A percentile compares a stretch with the other conserved stretches of the same genome.
Conservation (phyloP, 2,329 filamentous ascomycete genomes). For the Phyllosticta ampelicida region DNA sequence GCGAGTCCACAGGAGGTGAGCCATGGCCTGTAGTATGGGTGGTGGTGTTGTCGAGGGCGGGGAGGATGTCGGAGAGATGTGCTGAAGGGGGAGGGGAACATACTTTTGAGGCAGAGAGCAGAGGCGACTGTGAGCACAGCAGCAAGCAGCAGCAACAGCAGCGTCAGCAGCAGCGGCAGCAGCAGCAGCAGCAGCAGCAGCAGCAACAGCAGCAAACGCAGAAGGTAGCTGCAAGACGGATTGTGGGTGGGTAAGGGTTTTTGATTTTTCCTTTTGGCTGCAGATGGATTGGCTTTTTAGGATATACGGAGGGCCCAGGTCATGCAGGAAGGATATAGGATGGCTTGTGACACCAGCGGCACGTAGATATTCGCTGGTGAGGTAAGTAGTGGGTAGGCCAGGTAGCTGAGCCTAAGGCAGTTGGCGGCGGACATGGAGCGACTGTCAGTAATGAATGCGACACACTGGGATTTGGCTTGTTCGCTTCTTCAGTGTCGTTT, state of each 20-base stretch:
- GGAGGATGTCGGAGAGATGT: constrained; percentile 1
- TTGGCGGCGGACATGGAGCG: constrained; percentile 4
- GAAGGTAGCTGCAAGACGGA: too few relatives aligned
- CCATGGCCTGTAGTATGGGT: constrained; percentile 4
- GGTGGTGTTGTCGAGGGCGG: too few relatives aligned
- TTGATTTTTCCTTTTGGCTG: neutral
- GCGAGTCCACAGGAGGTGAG: constrained; percentile 9
- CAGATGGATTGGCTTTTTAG: constrained; percentile 7
- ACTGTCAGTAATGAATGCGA: constrained; percentile 5
- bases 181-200: neutral
- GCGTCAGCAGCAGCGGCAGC: neutral
- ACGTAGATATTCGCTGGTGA: neutral
- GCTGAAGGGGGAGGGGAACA: neutral
- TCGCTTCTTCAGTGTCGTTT: constrained; percentile 12
- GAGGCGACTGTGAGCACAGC: neutral
- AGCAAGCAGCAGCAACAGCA: neutral
- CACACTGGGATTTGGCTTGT: constrained; percentile 1
- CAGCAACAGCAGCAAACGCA: too few relatives aligned
- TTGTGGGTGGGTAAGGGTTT: neutral
- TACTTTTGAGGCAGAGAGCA: constrained; percentile 1
- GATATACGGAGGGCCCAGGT: constrained; percentile 10
- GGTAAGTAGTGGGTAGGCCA: neutral
- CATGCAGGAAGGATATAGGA: constrained; percentile 2
- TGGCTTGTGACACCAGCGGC: constrained; percentile 1
- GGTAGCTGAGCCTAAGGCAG: neutral